Base-by-base conservation (phyloP, 805 yeast genomes). In the Pichia pseudocactophila region DNA sequence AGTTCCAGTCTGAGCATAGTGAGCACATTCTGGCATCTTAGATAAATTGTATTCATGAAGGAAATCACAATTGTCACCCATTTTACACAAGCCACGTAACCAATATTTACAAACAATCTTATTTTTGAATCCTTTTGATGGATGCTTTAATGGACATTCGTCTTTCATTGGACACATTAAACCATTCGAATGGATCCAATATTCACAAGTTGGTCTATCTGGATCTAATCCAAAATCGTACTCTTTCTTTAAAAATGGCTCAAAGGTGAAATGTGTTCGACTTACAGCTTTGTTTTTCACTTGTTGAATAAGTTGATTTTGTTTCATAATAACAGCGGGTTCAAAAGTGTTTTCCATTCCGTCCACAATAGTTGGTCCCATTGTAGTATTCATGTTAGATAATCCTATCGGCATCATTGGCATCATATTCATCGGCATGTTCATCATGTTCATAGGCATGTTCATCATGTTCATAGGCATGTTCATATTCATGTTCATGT, bases 41-140 rank as follows among this genome's bases (percentile, higher is more conserved):
- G 95, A 71, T 53, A 92, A 65, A 57, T 92, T 90, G 57, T 89
- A 89, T 59, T 92, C 99, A 63, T 92, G 99, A 36, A 92, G 65
- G 55, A 86, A 92, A 66, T 92, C 99, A 63, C 99, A 92, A 51
- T 85, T 86, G 52, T 88, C 95, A 39, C 94, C 95, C 68, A 90
- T 90, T 65, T 92, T 92, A 64, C 99, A 92, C 30, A 92, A 73
- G 0, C 99, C 99, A 50, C 97, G 75, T 30, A 92, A 74, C 99
- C 98, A 92, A 68, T 92, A 97, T 70, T 92, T 90, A 61, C 98
- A 92, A 4, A 92, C 98, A 41, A 92, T 86, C 59, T 82, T 81
- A 59, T 81, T 81, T 41, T 73, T 69, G 55, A 76, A 78, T 37
- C 59, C 56, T 72, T 73, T 40, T 75, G 78, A 40, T 77, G 74